Percentiles rank a stretch among this genome's conserved stretches.
These are phyloP conservation scores for Calocybe indica DNA, from an alignment of 768 basidiomycete species.

Conservation along the genomic window DNA sequence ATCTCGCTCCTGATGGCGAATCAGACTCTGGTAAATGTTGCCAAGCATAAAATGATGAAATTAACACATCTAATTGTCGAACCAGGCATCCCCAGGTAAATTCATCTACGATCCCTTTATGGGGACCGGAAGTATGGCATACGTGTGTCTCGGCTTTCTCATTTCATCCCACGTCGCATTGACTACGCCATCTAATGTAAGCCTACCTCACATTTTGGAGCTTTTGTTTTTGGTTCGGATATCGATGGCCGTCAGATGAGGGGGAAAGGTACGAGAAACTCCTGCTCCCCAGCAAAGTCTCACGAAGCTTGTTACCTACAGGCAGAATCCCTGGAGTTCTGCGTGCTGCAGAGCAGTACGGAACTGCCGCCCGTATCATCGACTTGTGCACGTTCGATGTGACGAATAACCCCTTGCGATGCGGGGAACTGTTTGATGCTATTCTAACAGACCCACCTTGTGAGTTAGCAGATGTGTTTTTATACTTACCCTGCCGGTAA, in stretches of 20 bases:
- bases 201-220: constrained; percentile 87
- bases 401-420: constrained; percentile 85
- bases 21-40: constrained; percentile 66
- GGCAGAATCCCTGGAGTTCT: constrained; percentile 62
- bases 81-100: constrained; percentile 80
- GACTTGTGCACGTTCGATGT: constrained; percentile 91
- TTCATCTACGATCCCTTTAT: constrained; percentile 94
- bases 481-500: background rate
- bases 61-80: background rate
- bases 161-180: background rate
- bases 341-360: constrained; percentile 82
- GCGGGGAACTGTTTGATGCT: constrained; percentile 88
- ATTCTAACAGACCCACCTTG: constrained; percentile 95
- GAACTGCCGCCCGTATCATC: constrained; percentile 61
- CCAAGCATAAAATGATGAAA: background rate
- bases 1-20: constrained; percentile 96
- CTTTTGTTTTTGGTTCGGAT: constrained; percentile 84
- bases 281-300: background rate
- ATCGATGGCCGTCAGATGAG: constrained; percentile 98
- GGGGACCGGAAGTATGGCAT: constrained; percentile 89
- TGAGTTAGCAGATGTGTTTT: constrained; percentile 28
- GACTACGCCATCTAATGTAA: constrained; percentile 18
- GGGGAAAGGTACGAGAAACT: constrained; percentile 62
- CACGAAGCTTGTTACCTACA: constrained; percentile 8
- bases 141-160: constrained; percentile 39